Evolutionary conservation across 768 basidiomycete genomes (phyloP), one percentile per base, ranked within the genome.

Genomic region (Tulasnella sp.): DNA sequence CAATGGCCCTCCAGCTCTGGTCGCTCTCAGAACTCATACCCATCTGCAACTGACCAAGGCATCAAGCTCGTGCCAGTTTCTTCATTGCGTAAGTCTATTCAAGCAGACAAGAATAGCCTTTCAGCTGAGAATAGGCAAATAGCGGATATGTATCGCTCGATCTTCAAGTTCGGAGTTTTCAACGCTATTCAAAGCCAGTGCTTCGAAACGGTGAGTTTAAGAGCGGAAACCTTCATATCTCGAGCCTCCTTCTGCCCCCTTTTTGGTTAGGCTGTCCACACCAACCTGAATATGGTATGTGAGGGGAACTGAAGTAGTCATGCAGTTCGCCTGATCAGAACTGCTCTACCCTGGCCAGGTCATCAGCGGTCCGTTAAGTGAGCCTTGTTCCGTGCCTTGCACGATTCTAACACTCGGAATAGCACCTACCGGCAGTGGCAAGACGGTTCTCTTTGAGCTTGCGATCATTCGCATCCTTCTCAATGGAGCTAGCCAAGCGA

Each of bases 391-490:
- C 1, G 9, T 29, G n/a, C n/a, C n/a, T 59, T 32, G 8, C 16
- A 59, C 32, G 17, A 8, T 59, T 9, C 26, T 59, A 2, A 59
- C 16, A 3, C 0, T 5, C 11, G 4, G 12, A 16, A n/a, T 22
- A 94, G 95, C 96, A 2, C 97, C 97, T 0, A 98, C 97, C 16
- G 94, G 95, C 35, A 92, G 93, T 67, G 97, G 97, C 35, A 98
- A 98, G 80, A 99, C 97, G 0, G 93, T 91, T 9, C 81, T 98
- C 35, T 99, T 98, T 76, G 97, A 99, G 78, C 82, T 99, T 16
- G 87, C 91, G 1, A 91, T 98, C 69, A 86, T 98, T 67, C 87
- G 87, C 37, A 85, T 92, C 83, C 80, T 94, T 36, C 81, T 81
- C 67, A 77, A 75, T 12, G 79, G 78, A 34, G 74, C 73, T 17